phyloP scores from a whole-genome alignment of 306 rosid species.

The Vigna angularis region DNA sequence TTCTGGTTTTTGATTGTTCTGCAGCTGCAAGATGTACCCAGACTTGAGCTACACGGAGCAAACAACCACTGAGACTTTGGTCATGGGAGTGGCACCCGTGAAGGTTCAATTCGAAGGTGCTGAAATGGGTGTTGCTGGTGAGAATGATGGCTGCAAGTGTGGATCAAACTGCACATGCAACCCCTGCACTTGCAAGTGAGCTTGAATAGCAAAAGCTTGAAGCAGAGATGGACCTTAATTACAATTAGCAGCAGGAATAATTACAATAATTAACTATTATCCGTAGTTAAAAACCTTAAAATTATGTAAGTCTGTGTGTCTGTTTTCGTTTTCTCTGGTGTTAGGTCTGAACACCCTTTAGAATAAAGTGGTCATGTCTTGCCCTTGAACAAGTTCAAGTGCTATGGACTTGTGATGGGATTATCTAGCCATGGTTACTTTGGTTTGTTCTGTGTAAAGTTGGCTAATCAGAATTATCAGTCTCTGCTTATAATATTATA shows the following conservation, averaged over 20 bases:
- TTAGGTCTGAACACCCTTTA: constrained; percentile 15
- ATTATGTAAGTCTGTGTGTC: neutral
- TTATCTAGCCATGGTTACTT: constrained; percentile 38
- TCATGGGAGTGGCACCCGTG: constrained; percentile 64
- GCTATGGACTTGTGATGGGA: constrained; percentile 41
- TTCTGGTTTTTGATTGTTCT: neutral
- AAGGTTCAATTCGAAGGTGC: constrained; percentile 55
- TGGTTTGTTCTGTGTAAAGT: constrained; percentile 22
- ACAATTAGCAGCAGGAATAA: constrained; percentile 24
- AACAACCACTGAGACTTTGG: constrained; percentile 51
- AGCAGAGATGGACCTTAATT: constrained; percentile 47
- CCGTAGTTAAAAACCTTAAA: neutral
- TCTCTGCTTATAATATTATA: constrained; percentile 45
- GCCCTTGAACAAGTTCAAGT: neutral
- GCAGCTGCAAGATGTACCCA: constrained; percentile 68
- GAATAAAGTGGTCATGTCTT: constrained; percentile 54
- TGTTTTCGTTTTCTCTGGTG: constrained; percentile 6
- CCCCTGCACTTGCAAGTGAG: constrained; percentile 83
- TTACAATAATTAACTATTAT: neutral
- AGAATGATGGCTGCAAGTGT: constrained; percentile 79
- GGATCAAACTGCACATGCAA: constrained; percentile 76
- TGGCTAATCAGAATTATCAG: constrained; percentile 24
- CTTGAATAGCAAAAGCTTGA: neutral
- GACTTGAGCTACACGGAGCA: constrained; percentile 61
- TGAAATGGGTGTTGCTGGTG: constrained; percentile 64